Conservation (phyloP, 2,329 filamentous ascomycete species). For the Ophiostoma pallidulum region DNA sequence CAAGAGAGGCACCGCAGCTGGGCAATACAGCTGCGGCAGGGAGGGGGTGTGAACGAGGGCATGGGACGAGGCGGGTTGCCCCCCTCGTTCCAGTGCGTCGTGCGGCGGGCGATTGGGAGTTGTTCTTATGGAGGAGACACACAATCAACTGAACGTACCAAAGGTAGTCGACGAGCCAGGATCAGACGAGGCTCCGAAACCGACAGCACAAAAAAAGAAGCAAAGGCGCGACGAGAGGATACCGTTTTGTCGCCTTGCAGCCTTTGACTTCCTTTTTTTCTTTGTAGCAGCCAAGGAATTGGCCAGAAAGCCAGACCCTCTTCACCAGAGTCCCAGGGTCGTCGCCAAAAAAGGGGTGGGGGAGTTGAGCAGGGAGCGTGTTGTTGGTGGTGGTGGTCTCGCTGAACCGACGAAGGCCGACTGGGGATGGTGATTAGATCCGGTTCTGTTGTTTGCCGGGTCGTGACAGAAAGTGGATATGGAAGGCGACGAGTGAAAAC, state of each 20-base stretch:
- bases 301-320: background rate
- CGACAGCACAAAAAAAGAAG: background rate
- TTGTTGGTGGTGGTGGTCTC: background rate
- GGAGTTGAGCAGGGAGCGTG: too few species aligned
- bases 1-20: too few species aligned
- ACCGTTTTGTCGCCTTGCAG: background rate
- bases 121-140: too few species aligned
- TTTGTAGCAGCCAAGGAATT: background rate
- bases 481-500: slow-evolving; percentile 12
- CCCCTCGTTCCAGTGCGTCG: too few species aligned
- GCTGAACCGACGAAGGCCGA: slow-evolving; percentile 10
- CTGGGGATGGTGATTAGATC: slow-evolving; percentile 8
- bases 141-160: background rate
- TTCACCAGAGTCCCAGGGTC: background rate
- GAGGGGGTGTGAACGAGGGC: too few species aligned
- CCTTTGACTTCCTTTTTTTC: background rate
- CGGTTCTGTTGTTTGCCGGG: too few species aligned
- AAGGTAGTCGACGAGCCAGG: background rate
- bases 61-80: too few species aligned
- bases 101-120: too few species aligned
- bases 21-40: too few species aligned
- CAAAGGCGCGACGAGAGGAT: background rate
- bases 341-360: background rate
- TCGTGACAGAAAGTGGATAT: slow-evolving; percentile 1
- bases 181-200: background rate